Evolutionary conservation across 139 green algal genomes (phyloP).

Genomic region (Deuterostichococcus epilithicus): DNA sequence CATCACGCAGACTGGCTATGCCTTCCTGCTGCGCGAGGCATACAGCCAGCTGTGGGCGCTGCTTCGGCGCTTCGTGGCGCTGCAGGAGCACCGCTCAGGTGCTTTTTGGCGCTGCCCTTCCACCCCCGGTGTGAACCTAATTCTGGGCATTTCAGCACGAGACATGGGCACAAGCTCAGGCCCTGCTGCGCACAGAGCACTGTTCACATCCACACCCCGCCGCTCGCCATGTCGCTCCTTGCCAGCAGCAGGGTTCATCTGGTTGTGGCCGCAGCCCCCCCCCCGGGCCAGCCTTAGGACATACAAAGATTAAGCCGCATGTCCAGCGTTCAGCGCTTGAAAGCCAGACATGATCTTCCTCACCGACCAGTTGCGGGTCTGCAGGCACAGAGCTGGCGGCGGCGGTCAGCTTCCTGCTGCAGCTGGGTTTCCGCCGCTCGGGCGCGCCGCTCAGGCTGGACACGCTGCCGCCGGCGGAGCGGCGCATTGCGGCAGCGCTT

Average conservation of each 20-base stretch:
- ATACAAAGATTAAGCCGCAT: background rate
- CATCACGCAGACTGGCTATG: slow-evolving; percentile 64
- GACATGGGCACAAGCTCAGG: no score
- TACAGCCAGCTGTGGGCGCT: slow-evolving; percentile 80
- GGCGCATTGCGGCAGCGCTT: slow-evolving; percentile 65
- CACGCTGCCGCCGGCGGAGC: slow-evolving; percentile 31
- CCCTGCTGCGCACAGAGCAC: no score
- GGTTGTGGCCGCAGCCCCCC: background rate
- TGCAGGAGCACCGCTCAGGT: slow-evolving; percentile 26
- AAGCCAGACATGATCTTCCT: background rate
- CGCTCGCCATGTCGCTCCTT: background rate
- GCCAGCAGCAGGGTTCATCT: background rate
- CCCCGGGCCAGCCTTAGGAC: background rate
- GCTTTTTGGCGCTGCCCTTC: background rate
- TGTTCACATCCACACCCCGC: background rate
- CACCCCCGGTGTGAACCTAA: background rate
- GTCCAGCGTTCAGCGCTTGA: background rate
- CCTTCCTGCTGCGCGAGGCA: slow-evolving; percentile 73
- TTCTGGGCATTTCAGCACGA: no score
- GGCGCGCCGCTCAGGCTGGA: slow-evolving; percentile 38
- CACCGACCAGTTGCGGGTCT: background rate
- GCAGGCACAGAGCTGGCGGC: slow-evolving; percentile 42
- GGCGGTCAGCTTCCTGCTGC: slow-evolving; percentile 77
- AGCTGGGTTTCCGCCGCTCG: slow-evolving; percentile 73
- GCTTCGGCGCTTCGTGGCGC: slow-evolving; percentile 71